Evolutionary conservation across 2,329 filamentous ascomycete species (phyloP).

Genomic region (Mycogone perniciosa): DNA sequence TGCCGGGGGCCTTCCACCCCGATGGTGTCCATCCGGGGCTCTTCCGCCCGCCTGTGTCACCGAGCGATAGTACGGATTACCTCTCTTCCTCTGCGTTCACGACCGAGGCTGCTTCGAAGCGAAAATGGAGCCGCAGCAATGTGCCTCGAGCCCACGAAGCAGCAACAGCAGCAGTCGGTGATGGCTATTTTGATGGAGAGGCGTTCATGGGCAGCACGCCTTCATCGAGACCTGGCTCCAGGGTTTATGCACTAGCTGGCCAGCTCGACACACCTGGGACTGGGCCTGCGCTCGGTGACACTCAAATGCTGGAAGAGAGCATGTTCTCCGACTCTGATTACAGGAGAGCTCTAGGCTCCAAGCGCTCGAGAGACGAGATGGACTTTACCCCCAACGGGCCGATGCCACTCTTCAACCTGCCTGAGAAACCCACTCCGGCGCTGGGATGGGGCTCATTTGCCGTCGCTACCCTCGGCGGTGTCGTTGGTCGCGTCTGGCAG

Average conservation of each 20-base stretch:
- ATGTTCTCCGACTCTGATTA: conserved; percentile 53
- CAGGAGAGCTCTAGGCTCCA: conserved; percentile 45
- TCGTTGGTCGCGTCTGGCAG: conserved; percentile 74
- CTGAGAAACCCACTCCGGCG: conserved; percentile 21
- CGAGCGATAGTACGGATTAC: conserved; percentile 34
- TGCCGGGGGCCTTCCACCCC: conserved; percentile 30
- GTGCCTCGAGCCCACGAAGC: neutral
- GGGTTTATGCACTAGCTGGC: conserved; percentile 45
- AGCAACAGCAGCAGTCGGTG: neutral
- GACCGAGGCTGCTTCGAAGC: conserved; percentile 30
- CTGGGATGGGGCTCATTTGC: conserved; percentile 53
- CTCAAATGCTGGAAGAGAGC: conserved; percentile 43
- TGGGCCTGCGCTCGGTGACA: conserved; percentile 14
- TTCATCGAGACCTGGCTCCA: conserved; percentile 13
- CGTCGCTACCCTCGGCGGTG: conserved; percentile 56
- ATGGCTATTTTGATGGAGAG: conserved; percentile 8
- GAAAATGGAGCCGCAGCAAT: conserved; percentile 37
- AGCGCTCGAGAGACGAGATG: conserved; percentile 31
- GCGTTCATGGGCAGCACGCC: conserved; percentile 19
- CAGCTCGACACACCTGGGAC: conserved; percentile 45
- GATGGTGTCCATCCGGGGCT: conserved; percentile 39
- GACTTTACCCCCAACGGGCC: conserved; percentile 28
- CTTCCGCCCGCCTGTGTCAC: conserved; percentile 41
- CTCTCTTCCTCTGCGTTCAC: conserved; percentile 25
- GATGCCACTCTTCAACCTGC: conserved; percentile 29